These are phyloP conservation scores for Ustilago tritici DNA, from an alignment of 1,284 basidiomycete genomes.

Conservation along the genomic window DNA sequence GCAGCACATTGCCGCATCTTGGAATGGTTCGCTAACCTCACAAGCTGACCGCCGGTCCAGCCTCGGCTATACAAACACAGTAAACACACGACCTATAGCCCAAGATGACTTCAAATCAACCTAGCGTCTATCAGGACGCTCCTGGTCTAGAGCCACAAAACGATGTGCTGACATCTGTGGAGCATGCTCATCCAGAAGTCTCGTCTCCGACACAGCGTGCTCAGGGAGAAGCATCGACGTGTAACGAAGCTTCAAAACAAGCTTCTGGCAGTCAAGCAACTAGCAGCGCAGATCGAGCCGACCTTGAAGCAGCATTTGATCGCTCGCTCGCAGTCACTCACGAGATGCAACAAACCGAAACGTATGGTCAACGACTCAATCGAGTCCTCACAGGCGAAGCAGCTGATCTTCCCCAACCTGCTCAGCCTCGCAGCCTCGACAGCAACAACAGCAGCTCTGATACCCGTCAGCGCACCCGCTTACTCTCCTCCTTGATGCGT, in stretches of 20 bases:
- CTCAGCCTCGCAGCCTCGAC: neutral
- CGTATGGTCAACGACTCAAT: slow-evolving; percentile 36
- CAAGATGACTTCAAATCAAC: slow-evolving; percentile 9
- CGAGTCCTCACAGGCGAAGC: slow-evolving; percentile 41
- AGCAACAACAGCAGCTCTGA: neutral
- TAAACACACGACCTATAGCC: neutral
- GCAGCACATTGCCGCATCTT: neutral
- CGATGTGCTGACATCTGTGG: slow-evolving; percentile 23
- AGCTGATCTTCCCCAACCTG: neutral
- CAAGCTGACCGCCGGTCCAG: neutral
- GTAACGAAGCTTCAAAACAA: neutral
- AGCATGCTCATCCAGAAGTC: slow-evolving; percentile 16
- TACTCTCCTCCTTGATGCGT: slow-evolving; percentile 5
- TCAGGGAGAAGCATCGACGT: neutral
- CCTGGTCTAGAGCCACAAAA: slow-evolving; percentile 38
- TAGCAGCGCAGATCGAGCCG: neutral
- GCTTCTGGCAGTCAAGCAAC: neutral
- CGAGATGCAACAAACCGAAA: slow-evolving; percentile 22
- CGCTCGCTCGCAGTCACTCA: neutral
- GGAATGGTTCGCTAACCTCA: neutral
- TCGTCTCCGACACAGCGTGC: slow-evolving; percentile 1
- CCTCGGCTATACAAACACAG: slow-evolving; percentile 9
- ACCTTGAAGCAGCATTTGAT: slow-evolving; percentile 24
- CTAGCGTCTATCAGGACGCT: slow-evolving; percentile 38
- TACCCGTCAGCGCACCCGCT: neutral